phyloP scores from a whole-genome alignment of 192 early-diverging fungal species.

The Backusella morwellensis region DNA sequence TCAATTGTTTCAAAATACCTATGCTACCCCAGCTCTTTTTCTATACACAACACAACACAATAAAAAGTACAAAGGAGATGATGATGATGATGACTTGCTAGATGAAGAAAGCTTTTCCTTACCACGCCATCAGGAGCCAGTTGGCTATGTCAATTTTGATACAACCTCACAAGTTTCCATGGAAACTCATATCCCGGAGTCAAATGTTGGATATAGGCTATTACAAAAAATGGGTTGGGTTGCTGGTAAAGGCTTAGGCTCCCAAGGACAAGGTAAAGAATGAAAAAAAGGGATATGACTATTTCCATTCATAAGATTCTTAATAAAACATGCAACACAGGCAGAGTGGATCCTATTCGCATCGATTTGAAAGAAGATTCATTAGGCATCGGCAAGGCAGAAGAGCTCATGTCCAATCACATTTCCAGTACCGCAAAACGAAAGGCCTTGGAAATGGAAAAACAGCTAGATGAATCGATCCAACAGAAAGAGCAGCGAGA shows the following conservation, averaged over 20 bases:
- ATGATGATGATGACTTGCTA: not conserved
- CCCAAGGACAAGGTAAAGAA: slow-evolving; percentile 46
- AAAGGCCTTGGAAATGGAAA: slow-evolving; percentile 64
- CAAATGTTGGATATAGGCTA: slow-evolving; percentile 66
- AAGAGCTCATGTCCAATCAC: slow-evolving; percentile 53
- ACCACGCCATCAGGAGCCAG: slow-evolving; percentile 17
- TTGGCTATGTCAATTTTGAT: slow-evolving; percentile 14
- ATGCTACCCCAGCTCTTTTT: not conserved
- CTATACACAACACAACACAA: not conserved
- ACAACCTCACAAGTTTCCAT: slow-evolving; percentile 44
- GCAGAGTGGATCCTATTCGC: slow-evolving; percentile 67
- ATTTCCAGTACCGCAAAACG: slow-evolving; percentile 56
- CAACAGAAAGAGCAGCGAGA: slow-evolving; percentile 53
- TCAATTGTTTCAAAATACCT: not conserved
- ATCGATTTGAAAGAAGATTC: slow-evolving; percentile 64
- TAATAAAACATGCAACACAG: slow-evolving; percentile 26
- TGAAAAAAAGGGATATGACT: not conserved
- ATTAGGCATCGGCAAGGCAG: slow-evolving; percentile 65
- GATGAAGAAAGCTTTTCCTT: slow-evolving; percentile 2
- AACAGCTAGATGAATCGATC: slow-evolving; percentile 63
- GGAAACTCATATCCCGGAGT: slow-evolving; percentile 55
- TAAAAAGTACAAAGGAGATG: not conserved
- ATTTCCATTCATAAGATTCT: not conserved
- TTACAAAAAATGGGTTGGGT: slow-evolving; percentile 74
- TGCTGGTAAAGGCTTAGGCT: slow-evolving; percentile 60